These are phyloP conservation scores for Metroxylon sagu DNA, from an alignment of 176 grass and related monocot genomes.

Conservation along the genomic window DNA sequence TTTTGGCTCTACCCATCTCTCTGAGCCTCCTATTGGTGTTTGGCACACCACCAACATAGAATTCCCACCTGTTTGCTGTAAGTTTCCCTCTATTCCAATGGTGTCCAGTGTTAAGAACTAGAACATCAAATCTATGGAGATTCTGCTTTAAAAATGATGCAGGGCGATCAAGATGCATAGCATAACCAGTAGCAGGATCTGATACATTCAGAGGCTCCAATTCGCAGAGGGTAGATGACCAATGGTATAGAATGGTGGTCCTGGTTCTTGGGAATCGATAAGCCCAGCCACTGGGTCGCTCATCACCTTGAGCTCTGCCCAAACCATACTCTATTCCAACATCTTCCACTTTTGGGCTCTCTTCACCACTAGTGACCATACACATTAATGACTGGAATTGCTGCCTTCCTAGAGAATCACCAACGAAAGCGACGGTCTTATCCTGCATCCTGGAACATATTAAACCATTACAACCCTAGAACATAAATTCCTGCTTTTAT, in stretches of 20 bases:
- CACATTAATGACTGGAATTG: slow-evolving; percentile 98
- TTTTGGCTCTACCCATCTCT: slow-evolving; percentile 79
- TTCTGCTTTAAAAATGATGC: slow-evolving; percentile 56
- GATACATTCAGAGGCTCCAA: slow-evolving; percentile 63
- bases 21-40: slow-evolving; percentile 48
- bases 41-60: slow-evolving; percentile 53
- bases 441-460: slow-evolving; percentile 78
- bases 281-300: slow-evolving; percentile 80
- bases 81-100: slow-evolving; percentile 93
- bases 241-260: slow-evolving; percentile 81
- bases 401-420: slow-evolving; percentile 85
- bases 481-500: background rate
- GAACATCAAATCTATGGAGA: slow-evolving; percentile 58
- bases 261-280: slow-evolving; percentile 68
- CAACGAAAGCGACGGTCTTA: slow-evolving; percentile 82
- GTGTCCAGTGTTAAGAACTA: slow-evolving; percentile 85
- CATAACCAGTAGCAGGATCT: slow-evolving; percentile 49
- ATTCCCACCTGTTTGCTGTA: slow-evolving; percentile 74
- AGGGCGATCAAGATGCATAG: slow-evolving; percentile 80
- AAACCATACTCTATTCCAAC: slow-evolving; percentile 53
- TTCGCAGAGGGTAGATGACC: slow-evolving; percentile 78
- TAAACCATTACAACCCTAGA: slow-evolving; percentile 27
- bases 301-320: slow-evolving; percentile 28
- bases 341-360: slow-evolving; percentile 51
- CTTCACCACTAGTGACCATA: slow-evolving; percentile 57